phyloP scores from a whole-genome alignment of 2,329 filamentous ascomycete genomes.

The Delphinella strobiligena region DNA sequence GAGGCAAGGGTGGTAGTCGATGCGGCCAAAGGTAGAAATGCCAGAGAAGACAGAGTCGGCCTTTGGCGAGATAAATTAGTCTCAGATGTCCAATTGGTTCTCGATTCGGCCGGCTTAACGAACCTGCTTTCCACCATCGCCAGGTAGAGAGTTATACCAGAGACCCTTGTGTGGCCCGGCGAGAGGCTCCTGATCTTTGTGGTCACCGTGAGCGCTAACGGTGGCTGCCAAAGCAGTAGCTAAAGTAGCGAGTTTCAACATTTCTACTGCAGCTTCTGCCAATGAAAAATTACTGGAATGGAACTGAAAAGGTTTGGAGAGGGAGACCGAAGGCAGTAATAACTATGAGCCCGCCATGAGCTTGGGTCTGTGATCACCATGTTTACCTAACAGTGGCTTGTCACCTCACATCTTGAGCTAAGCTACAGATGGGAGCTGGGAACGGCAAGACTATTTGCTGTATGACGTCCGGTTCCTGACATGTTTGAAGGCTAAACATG shows the following conservation, averaged over 20 bases:
- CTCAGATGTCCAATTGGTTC: too few species aligned
- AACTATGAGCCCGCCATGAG: not conserved
- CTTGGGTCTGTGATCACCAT: not conserved
- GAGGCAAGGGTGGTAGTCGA: constrained; percentile 68
- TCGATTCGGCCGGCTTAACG: constrained; percentile 12
- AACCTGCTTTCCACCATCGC: constrained; percentile 74
- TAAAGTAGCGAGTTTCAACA: constrained; percentile 14
- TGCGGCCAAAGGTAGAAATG: constrained; percentile 72
- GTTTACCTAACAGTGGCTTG: constrained; percentile 11
- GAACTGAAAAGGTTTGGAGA: constrained; percentile 1
- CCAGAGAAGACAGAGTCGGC: constrained; percentile 82
- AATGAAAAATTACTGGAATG: not conserved
- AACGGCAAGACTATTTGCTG: constrained; percentile 2
- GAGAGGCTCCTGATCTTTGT: constrained; percentile 44
- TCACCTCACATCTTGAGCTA: constrained; percentile 8
- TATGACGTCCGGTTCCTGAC: constrained; percentile 1
- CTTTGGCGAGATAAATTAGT: constrained; percentile 32
- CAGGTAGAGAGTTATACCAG: constrained; percentile 75
- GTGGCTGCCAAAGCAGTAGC: constrained; percentile 34
- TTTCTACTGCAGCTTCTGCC: constrained; percentile 1
- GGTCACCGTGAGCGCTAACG: constrained; percentile 45
- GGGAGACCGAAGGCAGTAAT: not conserved
- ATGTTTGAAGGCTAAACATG: too few species aligned
- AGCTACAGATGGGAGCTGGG: constrained; percentile 6
- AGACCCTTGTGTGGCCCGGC: constrained; percentile 60